Conservation (phyloP, 768 basidiomycete species). For the Pleurotus sapidus region DNA sequence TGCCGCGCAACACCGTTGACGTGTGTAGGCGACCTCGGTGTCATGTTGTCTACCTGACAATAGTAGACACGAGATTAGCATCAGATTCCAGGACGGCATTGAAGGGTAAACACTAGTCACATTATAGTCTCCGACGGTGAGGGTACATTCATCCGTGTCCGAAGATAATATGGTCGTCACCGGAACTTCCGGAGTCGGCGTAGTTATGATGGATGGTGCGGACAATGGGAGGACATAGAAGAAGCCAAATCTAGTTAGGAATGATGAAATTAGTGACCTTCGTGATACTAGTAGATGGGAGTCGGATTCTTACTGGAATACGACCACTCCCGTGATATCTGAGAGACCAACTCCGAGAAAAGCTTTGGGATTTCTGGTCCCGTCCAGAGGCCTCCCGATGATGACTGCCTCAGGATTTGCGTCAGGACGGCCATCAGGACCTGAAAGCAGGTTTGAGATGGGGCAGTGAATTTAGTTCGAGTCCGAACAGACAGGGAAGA, state of each 20-base stretch:
- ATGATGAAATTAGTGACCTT: neutral
- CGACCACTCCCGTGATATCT: slow-evolving; percentile 54
- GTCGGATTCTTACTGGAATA: slow-evolving; percentile 41
- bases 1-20: slow-evolving; percentile 49
- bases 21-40: slow-evolving; percentile 40
- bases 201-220: slow-evolving; percentile 42
- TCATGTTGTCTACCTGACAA: slow-evolving; percentile 54
- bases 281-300: neutral
- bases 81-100: neutral
- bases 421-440: neutral
- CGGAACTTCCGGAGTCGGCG: slow-evolving; percentile 26
- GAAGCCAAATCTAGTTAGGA: slow-evolving; percentile 37
- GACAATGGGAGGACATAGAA: slow-evolving; percentile 58
- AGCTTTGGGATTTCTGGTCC: slow-evolving; percentile 44
- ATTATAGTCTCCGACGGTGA: slow-evolving; percentile 63
- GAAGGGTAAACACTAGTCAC: slow-evolving; percentile 23
- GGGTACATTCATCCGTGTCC: slow-evolving; percentile 31
- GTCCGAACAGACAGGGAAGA: neutral
- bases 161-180: slow-evolving; percentile 37
- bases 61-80: neutral
- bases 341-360: slow-evolving; percentile 42
- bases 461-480: neutral
- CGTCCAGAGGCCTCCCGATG: slow-evolving; percentile 54
- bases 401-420: slow-evolving; percentile 30
- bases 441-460: neutral